phyloP scores from a whole-genome alignment of 2,329 filamentous ascomycete species.

The Epichloe gansuensis region DNA sequence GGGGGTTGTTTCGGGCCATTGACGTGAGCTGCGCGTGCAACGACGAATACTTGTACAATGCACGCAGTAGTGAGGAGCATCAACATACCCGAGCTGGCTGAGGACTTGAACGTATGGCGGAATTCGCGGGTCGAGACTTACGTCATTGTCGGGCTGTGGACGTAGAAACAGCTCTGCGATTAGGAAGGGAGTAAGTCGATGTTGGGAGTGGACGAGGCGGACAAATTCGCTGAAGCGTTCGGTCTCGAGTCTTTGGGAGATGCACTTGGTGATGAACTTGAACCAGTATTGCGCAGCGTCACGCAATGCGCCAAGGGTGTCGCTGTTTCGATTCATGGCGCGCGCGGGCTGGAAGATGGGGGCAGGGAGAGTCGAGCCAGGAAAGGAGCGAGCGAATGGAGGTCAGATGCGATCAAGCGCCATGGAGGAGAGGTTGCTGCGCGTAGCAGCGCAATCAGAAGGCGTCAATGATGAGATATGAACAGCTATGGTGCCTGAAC shows the following conservation, averaged over 20 bases:
- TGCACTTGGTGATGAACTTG: conserved; percentile 37
- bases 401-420: conserved; percentile 1
- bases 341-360: neutral
- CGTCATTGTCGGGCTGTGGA: conserved; percentile 34
- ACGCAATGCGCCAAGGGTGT: conserved; percentile 14
- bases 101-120: conserved; percentile 47
- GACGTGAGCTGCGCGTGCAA: conserved; percentile 24
- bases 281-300: conserved; percentile 32
- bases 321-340: conserved; percentile 16
- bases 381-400: neutral
- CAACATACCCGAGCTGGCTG: conserved; percentile 36
- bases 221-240: conserved; percentile 42
- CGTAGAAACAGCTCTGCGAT: conserved; percentile 48
- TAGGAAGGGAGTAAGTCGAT: conserved; percentile 37
- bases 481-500: neutral
- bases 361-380: neutral
- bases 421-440: conserved; percentile 5
- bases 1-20: conserved; percentile 2
- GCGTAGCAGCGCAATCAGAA: conserved; percentile 5
- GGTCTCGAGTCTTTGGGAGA: conserved; percentile 37
- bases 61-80: conserved; percentile 42
- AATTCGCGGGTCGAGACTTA: conserved; percentile 46
- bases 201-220: conserved; percentile 34
- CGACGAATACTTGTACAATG: conserved; percentile 45
- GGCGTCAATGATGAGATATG: neutral